Conservation (phyloP, 2,329 filamentous ascomycete genomes). For the Chaetomiaceae sp. region DNA sequence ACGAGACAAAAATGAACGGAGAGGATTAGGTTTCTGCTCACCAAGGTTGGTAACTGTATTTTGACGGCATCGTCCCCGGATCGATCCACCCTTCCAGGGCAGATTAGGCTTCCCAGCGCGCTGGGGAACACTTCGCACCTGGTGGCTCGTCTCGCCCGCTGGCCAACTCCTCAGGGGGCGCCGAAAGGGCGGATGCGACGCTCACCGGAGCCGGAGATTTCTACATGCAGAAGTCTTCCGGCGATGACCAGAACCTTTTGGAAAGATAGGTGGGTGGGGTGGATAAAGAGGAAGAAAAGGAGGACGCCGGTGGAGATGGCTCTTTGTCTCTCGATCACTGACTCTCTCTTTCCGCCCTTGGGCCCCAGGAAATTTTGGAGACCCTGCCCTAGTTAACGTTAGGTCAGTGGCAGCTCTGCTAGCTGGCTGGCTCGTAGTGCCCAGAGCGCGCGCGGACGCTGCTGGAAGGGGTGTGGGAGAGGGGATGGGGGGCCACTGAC, state of each 20-base stretch:
- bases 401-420: no score
- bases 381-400: no score
- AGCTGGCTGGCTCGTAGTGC: neutral
- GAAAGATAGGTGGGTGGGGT: conserved; percentile 1
- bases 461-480: neutral
- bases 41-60: conserved; percentile 23
- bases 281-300: neutral
- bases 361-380: neutral
- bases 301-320: neutral
- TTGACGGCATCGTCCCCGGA: conserved; percentile 22
- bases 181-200: conserved; percentile 22
- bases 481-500: conserved; percentile 6
- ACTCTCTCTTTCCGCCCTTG: conserved; percentile 12
- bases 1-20: no score
- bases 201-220: conserved; percentile 13
- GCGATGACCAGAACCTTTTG: conserved; percentile 13
- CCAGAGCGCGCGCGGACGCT: neutral
- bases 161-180: conserved; percentile 20
- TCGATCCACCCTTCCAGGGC: conserved; percentile 5
- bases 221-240: conserved; percentile 21
- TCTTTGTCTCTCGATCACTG: no score
- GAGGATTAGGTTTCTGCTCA: conserved; percentile 14
- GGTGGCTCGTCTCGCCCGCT: conserved; percentile 2
- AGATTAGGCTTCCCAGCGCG: conserved; percentile 10
- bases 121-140: neutral